phyloP scores from a whole-genome alignment of 139 green algal species.

The Volvox africanus region DNA sequence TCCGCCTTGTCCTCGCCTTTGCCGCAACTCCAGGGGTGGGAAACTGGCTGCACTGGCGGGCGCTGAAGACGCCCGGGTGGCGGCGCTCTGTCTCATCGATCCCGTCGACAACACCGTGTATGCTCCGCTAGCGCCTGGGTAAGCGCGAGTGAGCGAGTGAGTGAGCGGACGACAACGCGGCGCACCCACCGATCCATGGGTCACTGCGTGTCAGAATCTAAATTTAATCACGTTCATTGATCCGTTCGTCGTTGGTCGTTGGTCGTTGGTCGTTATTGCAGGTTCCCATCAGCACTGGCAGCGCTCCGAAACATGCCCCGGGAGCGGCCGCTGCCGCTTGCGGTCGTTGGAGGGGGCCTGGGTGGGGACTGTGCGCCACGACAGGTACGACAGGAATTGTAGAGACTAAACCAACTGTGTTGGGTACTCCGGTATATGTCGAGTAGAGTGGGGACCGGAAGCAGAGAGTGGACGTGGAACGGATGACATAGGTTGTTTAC shows the following conservation, averaged over 20 bases:
- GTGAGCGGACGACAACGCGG: too few species aligned
- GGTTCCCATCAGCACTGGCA: constrained; percentile 78
- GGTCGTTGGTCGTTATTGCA: constrained; percentile 6
- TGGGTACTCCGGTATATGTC: too few species aligned
- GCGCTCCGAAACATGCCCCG: constrained; percentile 54
- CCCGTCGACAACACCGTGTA: constrained; percentile 93
- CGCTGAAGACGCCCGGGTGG: constrained; percentile 68
- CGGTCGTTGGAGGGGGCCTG: constrained; percentile 72
- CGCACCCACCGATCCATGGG: too few species aligned
- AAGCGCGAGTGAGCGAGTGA: neutral
- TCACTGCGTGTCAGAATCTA: too few species aligned
- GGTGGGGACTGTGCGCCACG: constrained; percentile 81
- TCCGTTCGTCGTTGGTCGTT: too few species aligned
- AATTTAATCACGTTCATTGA: too few species aligned
- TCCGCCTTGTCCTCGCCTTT: too few species aligned
- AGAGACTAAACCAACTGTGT: too few species aligned
- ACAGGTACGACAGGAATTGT: constrained; percentile 15
- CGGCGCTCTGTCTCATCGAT: constrained; percentile 86
- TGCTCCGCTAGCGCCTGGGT: constrained; percentile 71
- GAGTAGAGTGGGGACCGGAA: too few species aligned
- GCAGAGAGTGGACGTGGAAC: too few species aligned
- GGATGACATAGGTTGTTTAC: too few species aligned
- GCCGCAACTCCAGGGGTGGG: constrained; percentile 63
- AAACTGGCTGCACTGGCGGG: constrained; percentile 88
- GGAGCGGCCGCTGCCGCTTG: constrained; percentile 67